Evolutionary conservation across 352 stramenopile genomes (phyloP).

Genomic region (Phytophthora lateralis): DNA sequence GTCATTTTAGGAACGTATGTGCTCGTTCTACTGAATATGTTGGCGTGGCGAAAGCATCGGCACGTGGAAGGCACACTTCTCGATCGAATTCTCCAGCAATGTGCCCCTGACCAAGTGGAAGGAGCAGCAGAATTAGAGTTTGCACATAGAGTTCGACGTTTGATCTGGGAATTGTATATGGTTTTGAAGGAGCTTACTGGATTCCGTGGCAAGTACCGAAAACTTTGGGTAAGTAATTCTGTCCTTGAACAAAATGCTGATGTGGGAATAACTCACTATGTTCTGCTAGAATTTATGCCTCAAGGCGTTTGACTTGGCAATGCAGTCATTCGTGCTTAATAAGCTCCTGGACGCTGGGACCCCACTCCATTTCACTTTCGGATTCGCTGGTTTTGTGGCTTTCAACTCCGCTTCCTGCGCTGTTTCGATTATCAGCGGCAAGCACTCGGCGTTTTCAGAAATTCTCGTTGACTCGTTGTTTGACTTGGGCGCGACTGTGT

Average conservation of each 20-base stretch:
- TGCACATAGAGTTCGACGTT: background rate
- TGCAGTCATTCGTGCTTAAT: slow-evolving; percentile 34
- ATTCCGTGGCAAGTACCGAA: slow-evolving; percentile 35
- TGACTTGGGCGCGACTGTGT: slow-evolving; percentile 36
- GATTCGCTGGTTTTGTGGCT: slow-evolving; percentile 26
- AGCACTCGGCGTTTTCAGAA: slow-evolving; percentile 35
- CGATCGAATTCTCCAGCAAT: slow-evolving; percentile 7
- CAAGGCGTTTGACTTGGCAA: slow-evolving; percentile 37
- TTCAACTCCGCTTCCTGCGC: slow-evolving; percentile 36
- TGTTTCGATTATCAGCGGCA: slow-evolving; percentile 19
- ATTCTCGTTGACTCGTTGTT: slow-evolving; percentile 48
- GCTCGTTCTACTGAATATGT: slow-evolving; percentile 31
- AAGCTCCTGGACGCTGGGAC: slow-evolving; percentile 36
- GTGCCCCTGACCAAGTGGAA: slow-evolving; percentile 4
- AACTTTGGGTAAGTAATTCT: slow-evolving; percentile 38
- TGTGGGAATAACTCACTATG: background rate
- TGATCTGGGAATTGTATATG: slow-evolving; percentile 26
- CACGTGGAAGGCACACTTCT: slow-evolving; percentile 13
- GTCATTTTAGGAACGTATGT: slow-evolving; percentile 14
- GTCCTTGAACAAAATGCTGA: background rate
- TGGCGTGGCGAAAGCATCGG: slow-evolving; percentile 23
- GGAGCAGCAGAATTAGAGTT: slow-evolving; percentile 3
- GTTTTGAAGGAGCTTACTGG: slow-evolving; percentile 34
- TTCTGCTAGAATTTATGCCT: slow-evolving; percentile 38
- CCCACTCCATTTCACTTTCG: slow-evolving; percentile 25